Percentiles rank a stretch among this genome's conserved stretches.
These are phyloP conservation scores for Tricholoma bakamatsutake DNA, from an alignment of 768 basidiomycete species.

Conservation along the genomic window DNA sequence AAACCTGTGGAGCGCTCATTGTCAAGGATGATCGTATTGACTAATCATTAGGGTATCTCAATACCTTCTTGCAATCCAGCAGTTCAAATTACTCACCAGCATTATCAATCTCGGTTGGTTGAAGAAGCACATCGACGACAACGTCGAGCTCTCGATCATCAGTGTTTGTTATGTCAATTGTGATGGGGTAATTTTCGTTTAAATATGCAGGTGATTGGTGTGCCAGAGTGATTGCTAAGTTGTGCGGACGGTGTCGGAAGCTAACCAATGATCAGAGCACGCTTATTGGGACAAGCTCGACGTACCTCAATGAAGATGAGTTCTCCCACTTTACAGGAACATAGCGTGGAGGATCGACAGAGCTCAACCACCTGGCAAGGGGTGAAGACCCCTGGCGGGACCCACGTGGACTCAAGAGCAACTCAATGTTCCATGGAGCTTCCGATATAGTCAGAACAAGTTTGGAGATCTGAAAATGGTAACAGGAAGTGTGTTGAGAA, in stretches of 20 bases:
- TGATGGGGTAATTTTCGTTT: constrained; percentile 75
- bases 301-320: constrained; percentile 43
- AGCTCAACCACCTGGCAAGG: constrained; percentile 50
- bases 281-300: constrained; percentile 5
- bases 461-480: constrained; percentile 31
- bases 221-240: constrained; percentile 45
- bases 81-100: constrained; percentile 41
- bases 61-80: background rate
- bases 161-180: constrained; percentile 60
- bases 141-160: constrained; percentile 70
- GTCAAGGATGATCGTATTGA: constrained; percentile 56
- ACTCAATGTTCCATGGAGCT: constrained; percentile 61
- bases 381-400: constrained; percentile 29
- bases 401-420: constrained; percentile 45
- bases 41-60: constrained; percentile 25
- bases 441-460: constrained; percentile 49
- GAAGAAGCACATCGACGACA: constrained; percentile 68
- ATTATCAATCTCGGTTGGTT: constrained; percentile 72
- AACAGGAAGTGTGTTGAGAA: background rate
- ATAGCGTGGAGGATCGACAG: constrained; percentile 47
- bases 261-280: constrained; percentile 26
- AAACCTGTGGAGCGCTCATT: constrained; percentile 62
- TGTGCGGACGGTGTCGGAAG: constrained; percentile 58
- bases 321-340: constrained; percentile 45
- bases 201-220: constrained; percentile 71